Conservation (phyloP, 1,284 basidiomycete species). For the Xerocomus minutiporus region DNA sequence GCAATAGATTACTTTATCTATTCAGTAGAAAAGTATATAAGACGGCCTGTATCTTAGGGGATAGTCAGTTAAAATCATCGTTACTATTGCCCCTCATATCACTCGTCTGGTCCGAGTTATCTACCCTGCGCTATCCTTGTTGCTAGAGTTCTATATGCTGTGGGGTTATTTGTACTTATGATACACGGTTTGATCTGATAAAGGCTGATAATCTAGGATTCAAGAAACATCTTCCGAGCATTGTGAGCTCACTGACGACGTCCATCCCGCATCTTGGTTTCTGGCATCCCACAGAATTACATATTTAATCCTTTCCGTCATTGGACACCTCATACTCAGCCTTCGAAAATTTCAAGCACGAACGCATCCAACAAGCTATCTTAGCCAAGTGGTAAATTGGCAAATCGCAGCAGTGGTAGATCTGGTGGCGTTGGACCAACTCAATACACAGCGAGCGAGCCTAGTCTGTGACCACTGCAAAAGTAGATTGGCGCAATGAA, state of each 20-base stretch:
- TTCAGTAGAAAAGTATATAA: too few relatives aligned
- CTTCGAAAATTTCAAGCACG: constrained; percentile 8
- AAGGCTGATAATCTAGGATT: constrained; percentile 13
- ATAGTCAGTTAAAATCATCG: too few relatives aligned
- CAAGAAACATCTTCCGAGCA: constrained; percentile 13
- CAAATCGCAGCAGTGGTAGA: constrained; percentile 14
- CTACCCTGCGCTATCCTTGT: too few relatives aligned
- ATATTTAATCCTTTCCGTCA: constrained; percentile 10
- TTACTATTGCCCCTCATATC: too few relatives aligned
- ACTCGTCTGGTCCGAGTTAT: too few relatives aligned
- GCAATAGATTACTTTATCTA: too few relatives aligned
- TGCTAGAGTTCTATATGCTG: too few relatives aligned
- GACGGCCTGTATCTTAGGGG: too few relatives aligned
- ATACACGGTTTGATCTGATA: neutral
- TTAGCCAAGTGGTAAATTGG: constrained; percentile 12
- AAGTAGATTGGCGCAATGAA: too few relatives aligned
- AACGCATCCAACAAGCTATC: constrained; percentile 1
- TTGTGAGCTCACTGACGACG: constrained; percentile 9
- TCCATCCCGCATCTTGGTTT: neutral
- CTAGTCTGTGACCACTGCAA: too few relatives aligned
- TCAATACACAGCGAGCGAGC: neutral
- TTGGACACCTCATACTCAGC: constrained; percentile 27
- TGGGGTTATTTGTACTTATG: too few relatives aligned
- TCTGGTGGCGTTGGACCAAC: neutral
- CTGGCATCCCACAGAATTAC: constrained; percentile 2